Evolutionary conservation across 768 basidiomycete genomes (phyloP).

Genomic region (Gymnopilus dilepis): DNA sequence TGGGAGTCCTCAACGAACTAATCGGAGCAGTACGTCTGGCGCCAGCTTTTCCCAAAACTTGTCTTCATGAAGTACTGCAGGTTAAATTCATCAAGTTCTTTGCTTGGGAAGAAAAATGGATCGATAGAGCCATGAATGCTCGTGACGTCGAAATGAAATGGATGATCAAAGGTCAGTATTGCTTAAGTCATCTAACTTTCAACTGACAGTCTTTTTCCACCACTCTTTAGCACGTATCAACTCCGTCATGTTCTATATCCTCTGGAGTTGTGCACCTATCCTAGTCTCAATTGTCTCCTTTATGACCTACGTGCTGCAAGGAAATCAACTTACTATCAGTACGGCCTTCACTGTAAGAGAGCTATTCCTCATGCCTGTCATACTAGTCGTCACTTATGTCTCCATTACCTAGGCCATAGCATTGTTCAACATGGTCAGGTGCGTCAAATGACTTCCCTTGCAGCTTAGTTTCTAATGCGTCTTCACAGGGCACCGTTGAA

Average conservation of each 20-base stretch:
- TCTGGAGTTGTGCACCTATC: slow-evolving; percentile 82
- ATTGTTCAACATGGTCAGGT: slow-evolving; percentile 85
- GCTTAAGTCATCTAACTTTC: neutral
- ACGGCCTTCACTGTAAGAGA: slow-evolving; percentile 80
- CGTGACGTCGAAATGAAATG: slow-evolving; percentile 75
- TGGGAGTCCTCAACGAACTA: slow-evolving; percentile 79
- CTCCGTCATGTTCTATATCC: slow-evolving; percentile 66
- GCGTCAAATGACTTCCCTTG: slow-evolving; percentile 18
- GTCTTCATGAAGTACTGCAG: slow-evolving; percentile 29
- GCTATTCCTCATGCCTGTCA: neutral
- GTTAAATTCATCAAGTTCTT: slow-evolving; percentile 86
- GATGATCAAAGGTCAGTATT: slow-evolving; percentile 66
- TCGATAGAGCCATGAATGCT: slow-evolving; percentile 63
- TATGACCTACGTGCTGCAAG: slow-evolving; percentile 70
- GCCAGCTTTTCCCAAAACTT: neutral
- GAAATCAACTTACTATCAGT: slow-evolving; percentile 76
- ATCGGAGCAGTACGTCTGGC: slow-evolving; percentile 59
- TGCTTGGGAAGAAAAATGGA: slow-evolving; percentile 83
- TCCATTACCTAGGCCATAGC: slow-evolving; percentile 62
- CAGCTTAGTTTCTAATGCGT: neutral
- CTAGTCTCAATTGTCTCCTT: slow-evolving; percentile 84
- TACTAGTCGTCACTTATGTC: neutral
- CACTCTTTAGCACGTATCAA: slow-evolving; percentile 77
- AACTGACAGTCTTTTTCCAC: too few relatives aligned
- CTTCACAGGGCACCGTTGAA: slow-evolving; percentile 66